Base-by-base conservation (phyloP, 768 basidiomycete genomes). In the Boletus insuetus region DNA sequence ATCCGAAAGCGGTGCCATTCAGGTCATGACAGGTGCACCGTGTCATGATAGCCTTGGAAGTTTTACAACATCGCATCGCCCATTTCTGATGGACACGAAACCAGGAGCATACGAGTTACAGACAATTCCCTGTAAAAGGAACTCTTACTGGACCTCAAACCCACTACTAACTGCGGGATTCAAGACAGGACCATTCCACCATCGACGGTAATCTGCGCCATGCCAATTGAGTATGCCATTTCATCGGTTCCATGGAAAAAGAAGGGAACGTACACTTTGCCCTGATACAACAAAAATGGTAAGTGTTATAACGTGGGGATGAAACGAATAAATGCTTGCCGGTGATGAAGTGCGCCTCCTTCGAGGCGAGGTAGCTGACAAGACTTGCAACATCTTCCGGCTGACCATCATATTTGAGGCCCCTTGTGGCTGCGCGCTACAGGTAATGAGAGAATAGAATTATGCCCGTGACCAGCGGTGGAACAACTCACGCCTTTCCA, bases 281-380 rank as follows among this genome's bases (percentile, higher is more conserved):
- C 58, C 58, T 60, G n/a, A 16, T 7, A 26, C 16, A 13, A 17
- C 6, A 3, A n/a, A 3, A 29, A 22, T 20, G 3, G 13, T 54
- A 29, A 57, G 37, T 6, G 22, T 3, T 4, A 6, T 4, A 29
- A 29, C 17, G n/a, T 12, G 3, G 17, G 17, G 40, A 14, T 37
- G 6, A 35, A 24, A 13, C 10, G 8, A 40, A 41, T 6, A 12
- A 35, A 40, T 10, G 16, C 61, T 56, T 54, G 59, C 74, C 75
- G 0, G 73, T 76, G 11, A 76, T 64, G 51, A 70, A 72, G 24
- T 65, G 63, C 3, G 74, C 67, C 17, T 66, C 69, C 9, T 70
- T 62, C 2, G 73, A 73, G 11, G 65, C 69, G 2, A 75, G 60
- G 46, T 64, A 74, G 8, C 72, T 71, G 0, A 75, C 70, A 3